phyloP scores from a whole-genome alignment of 2,329 filamentous ascomycete species.

The Penicillium sp. region DNA sequence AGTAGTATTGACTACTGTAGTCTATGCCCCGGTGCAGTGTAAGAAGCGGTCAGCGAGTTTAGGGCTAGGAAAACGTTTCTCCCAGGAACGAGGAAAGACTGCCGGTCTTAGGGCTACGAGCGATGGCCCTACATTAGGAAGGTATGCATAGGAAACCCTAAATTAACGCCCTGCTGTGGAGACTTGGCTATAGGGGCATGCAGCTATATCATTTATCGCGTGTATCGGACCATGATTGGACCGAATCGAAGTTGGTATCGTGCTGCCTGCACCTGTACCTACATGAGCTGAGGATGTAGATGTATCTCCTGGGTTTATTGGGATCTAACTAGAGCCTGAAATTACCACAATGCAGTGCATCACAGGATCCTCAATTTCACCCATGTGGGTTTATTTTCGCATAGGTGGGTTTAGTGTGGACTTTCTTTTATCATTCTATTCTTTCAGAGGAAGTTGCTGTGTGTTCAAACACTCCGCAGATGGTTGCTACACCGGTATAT shows the following conservation, averaged over 20 bases:
- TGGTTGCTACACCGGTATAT: not conserved
- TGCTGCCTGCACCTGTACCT: not conserved
- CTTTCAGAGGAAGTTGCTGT: not conserved
- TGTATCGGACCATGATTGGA: not conserved
- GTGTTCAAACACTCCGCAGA: not conserved
- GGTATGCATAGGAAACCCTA: not conserved
- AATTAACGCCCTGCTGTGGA: not conserved
- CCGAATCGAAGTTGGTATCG: not conserved
- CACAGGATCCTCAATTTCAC: not conserved
- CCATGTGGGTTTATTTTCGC: not conserved
- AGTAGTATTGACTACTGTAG: not conserved
- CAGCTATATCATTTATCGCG: slow-evolving; percentile 2
- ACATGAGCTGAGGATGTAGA: not conserved
- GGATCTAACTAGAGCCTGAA: not conserved
- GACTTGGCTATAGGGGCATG: not conserved
- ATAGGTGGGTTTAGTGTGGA: not conserved
- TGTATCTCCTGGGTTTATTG: not conserved
- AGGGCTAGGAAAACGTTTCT: not conserved
- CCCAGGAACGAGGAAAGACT: not conserved
- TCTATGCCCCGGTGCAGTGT: not conserved
- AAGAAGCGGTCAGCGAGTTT: not conserved
- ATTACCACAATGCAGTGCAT: not conserved
- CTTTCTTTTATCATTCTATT: not conserved
- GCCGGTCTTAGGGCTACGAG: not conserved
- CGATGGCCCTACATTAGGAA: not conserved